These are phyloP conservation scores for Fusarium sp. DNA, from an alignment of 2,329 filamentous ascomycete species.

Conservation along the genomic window DNA sequence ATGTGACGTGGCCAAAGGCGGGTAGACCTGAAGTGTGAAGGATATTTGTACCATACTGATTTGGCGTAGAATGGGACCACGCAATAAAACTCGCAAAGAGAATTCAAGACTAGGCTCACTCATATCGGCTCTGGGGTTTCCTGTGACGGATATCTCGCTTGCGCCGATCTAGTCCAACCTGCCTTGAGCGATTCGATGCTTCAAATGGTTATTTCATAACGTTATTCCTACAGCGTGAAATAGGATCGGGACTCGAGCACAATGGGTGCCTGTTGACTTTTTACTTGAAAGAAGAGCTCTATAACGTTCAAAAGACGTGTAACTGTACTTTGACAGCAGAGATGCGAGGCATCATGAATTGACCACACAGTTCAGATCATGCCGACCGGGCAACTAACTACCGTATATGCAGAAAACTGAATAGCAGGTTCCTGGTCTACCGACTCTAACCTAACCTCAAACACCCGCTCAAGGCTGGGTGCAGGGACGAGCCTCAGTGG, in stretches of 20 bases:
- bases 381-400: background rate
- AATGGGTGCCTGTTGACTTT: background rate
- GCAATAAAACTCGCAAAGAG: conserved; percentile 33
- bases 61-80: conserved; percentile 48
- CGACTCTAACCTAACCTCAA: background rate
- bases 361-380: too few relatives aligned
- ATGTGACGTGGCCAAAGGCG: conserved; percentile 35
- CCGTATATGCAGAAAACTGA: background rate
- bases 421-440: background rate
- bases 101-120: conserved; percentile 27
- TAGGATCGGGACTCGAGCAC: background rate
- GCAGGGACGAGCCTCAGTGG: conserved; percentile 44
- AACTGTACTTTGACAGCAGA: background rate
- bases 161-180: background rate
- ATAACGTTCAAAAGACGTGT: background rate
- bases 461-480: conserved; percentile 4
- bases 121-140: conserved; percentile 19
- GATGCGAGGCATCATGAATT: background rate
- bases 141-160: conserved; percentile 5
- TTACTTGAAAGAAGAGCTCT: background rate
- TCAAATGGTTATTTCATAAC: background rate
- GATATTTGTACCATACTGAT: conserved; percentile 52
- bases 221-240: background rate
- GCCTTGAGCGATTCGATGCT: background rate
- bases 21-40: conserved; percentile 38